These are phyloP conservation scores for Bipolaris cookei DNA, from an alignment of 2,329 filamentous ascomycete species.

Conservation along the genomic window DNA sequence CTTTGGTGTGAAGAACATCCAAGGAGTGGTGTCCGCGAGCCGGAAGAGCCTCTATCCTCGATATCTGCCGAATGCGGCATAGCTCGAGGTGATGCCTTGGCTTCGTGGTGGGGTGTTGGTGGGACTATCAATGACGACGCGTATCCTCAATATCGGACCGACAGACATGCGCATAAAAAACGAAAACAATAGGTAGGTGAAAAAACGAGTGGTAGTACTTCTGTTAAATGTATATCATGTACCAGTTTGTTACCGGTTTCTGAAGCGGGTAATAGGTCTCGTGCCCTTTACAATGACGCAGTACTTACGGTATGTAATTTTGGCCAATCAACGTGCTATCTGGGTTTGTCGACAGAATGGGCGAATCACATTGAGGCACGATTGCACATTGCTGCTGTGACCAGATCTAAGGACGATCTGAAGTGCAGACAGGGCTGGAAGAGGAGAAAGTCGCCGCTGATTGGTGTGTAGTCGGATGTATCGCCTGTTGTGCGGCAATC, in stretches of 20 bases:
- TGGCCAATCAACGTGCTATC: constrained; percentile 5
- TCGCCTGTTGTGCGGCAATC: background rate
- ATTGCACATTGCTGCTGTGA: constrained; percentile 1
- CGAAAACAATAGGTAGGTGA: no score
- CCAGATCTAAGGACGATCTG: background rate
- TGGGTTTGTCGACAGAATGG: background rate
- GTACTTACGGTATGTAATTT: background rate
- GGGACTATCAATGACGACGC: background rate
- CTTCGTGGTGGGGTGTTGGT: constrained; percentile 1
- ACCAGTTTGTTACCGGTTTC: constrained; percentile 1
- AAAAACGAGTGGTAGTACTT: background rate
- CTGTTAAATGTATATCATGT: background rate
- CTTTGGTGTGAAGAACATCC: constrained; percentile 20
- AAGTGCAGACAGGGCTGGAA: background rate
- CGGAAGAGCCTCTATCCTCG: constrained; percentile 24
- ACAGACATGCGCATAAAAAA: no score
- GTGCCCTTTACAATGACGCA: constrained; percentile 13
- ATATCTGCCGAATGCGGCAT: constrained; percentile 32
- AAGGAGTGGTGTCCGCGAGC: constrained; percentile 33
- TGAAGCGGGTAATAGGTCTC: constrained; percentile 10
- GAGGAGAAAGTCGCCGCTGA: background rate
- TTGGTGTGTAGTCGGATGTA: constrained; percentile 9
- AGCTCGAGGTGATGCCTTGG: constrained; percentile 3
- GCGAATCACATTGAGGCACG: background rate
- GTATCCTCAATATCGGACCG: constrained; percentile 6